Base-by-base conservation (phyloP, 2,329 filamentous ascomycete genomes). In the Ophiostoma piceae region DNA sequence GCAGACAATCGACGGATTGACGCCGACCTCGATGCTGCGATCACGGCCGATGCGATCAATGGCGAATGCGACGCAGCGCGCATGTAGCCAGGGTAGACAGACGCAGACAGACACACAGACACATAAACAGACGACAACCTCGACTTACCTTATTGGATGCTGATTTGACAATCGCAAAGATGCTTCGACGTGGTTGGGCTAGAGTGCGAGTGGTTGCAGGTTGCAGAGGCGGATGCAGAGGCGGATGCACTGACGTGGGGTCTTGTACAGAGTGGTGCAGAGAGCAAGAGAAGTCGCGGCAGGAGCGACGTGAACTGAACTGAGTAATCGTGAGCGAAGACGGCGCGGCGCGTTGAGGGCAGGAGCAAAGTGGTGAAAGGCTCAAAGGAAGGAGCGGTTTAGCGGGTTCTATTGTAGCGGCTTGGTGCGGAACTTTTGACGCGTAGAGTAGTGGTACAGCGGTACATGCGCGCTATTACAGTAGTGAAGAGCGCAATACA, bases 161-260 rank as follows among this genome's bases (percentile, higher is more conserved):
- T 57, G n/a, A 57, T 22, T 26, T 22, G 51, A 8, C 51, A 26
- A 57, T 57, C 22, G n/a, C 51, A 26, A 22, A n/a, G 43, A 47
- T 47, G 19, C 43, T 47, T 62, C 0, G 26, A 29, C 7, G 64
- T 47, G 70, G 57, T 62, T 65, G 71, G 68, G 35, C 70, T 72
- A 72, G 69, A 16, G 6, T 51, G 47, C 47, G 47, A 35, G 47
- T 22, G 4, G 71, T 71, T 71, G 72, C 72, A 71, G 72, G 71
- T 22, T 66, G 64, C 35, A 68, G 3, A 62, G 67, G 8, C 65
- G n/a, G 70, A 43, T 71, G 71, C 72, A 14, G 12, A 73, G 68
- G 66, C 68, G 68, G 51, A 72, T 66, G 69, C 70, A 41, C 37
- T 41, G 70, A 71, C 72, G 72, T 73, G 72, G 72, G 71, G 72